Evolutionary conservation across 257 asterid genomes (phyloP).

Genomic region (Primulina huaijiensis): DNA sequence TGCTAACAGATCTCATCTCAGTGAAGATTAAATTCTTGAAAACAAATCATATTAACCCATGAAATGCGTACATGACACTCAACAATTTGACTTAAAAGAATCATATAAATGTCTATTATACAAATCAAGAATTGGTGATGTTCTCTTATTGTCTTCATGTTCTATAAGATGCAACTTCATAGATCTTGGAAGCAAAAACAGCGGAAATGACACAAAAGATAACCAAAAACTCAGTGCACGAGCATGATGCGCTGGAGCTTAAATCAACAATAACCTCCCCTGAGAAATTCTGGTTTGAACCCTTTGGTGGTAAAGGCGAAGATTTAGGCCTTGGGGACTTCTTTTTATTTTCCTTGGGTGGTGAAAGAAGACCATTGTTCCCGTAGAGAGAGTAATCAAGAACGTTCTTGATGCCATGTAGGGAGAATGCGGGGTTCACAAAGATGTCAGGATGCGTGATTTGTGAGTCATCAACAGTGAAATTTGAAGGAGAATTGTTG

Average conservation of each 20-base stretch:
- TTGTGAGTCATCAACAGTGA: slow-evolving; percentile 48
- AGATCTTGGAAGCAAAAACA: slow-evolving; percentile 21
- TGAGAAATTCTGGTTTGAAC: slow-evolving; percentile 9
- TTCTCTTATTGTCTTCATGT: neutral
- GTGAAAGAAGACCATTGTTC: slow-evolving; percentile 18
- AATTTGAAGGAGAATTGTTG: slow-evolving; percentile 40
- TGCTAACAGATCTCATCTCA: neutral
- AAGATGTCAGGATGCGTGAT: slow-evolving; percentile 47
- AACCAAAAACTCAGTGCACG: slow-evolving; percentile 5
- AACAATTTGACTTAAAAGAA: neutral
- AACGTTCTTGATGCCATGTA: slow-evolving; percentile 52
- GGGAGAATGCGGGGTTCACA: slow-evolving; percentile 37
- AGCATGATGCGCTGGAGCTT: slow-evolving; percentile 19
- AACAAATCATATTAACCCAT: neutral
- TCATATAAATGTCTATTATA: neutral
- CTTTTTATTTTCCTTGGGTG: slow-evolving; percentile 15
- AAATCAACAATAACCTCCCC: slow-evolving; percentile 9
- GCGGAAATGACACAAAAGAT: slow-evolving; percentile 4
- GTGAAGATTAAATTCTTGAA: neutral
- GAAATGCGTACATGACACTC: neutral
- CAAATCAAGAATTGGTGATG: neutral
- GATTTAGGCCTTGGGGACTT: neutral
- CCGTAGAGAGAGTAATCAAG: slow-evolving; percentile 50
- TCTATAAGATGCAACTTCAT: neutral
- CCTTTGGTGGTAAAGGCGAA: slow-evolving; percentile 4